A percentile compares a stretch with the other conserved stretches of the same genome.
phyloP scores from a whole-genome alignment of 2,329 filamentous ascomycete species.

The Aspergillus quadrilineatus region DNA sequence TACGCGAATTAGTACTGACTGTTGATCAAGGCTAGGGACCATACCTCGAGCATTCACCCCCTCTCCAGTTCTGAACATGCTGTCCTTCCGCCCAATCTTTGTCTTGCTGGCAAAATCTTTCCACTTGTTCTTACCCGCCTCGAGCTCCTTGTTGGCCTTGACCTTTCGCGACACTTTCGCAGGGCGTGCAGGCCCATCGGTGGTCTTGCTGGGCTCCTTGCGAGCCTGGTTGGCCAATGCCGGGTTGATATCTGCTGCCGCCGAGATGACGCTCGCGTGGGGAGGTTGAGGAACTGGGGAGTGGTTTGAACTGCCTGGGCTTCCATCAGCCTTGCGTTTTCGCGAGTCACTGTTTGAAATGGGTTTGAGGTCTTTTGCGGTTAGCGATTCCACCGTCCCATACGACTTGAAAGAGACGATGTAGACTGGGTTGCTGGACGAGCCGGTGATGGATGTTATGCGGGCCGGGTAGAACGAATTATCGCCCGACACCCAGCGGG shows the following conservation, averaged over 20 bases:
- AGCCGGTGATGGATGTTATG: slow-evolving; percentile 92
- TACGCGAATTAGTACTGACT: slow-evolving; percentile 39
- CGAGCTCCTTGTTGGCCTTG: slow-evolving; percentile 88
- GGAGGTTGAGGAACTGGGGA: slow-evolving; percentile 42
- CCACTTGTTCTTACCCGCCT: slow-evolving; percentile 91
- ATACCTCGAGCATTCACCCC: slow-evolving; percentile 81
- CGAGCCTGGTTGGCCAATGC: slow-evolving; percentile 63
- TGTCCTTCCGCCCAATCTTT: slow-evolving; percentile 79
- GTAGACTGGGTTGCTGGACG: slow-evolving; percentile 85
- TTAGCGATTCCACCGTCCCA: slow-evolving; percentile 73
- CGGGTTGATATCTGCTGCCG: slow-evolving; percentile 65
- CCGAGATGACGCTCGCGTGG: slow-evolving; percentile 61
- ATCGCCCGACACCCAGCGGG: slow-evolving; percentile 88
- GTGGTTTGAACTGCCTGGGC: slow-evolving; percentile 53
- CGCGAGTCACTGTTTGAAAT: slow-evolving; percentile 65
- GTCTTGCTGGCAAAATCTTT: slow-evolving; percentile 82
- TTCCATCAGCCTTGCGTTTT: slow-evolving; percentile 82
- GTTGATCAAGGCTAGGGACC: slow-evolving; percentile 6
- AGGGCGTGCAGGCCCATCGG: slow-evolving; percentile 58
- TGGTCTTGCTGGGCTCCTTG: slow-evolving; percentile 63
- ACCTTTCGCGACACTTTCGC: slow-evolving; percentile 71
- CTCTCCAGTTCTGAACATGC: slow-evolving; percentile 94
- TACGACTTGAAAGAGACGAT: slow-evolving; percentile 95
- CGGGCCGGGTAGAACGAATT: slow-evolving; percentile 87
- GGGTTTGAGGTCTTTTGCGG: slow-evolving; percentile 79